Percentiles rank a stretch among this genome's conserved stretches.
Evolutionary conservation across 2,329 filamentous ascomycete species (phyloP).

Genomic region (Aspergillus hiratsukae): DNA sequence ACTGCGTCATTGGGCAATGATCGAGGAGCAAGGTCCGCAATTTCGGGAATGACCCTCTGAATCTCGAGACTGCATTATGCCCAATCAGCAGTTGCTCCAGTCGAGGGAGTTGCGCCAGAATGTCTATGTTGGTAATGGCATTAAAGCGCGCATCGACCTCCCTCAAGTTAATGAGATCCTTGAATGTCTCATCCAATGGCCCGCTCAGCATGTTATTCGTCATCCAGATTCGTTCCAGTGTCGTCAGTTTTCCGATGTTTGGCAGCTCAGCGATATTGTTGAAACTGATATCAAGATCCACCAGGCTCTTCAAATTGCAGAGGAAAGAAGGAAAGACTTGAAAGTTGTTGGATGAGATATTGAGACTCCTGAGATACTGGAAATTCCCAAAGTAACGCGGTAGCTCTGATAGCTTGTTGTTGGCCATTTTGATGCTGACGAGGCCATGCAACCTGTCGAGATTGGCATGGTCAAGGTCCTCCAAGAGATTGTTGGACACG

Average conservation of each 20-base stretch:
- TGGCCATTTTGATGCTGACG: slow-evolving; percentile 86
- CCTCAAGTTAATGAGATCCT: slow-evolving; percentile 68
- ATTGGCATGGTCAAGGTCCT: slow-evolving; percentile 80
- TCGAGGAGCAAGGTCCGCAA: slow-evolving; percentile 84
- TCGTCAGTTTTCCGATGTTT: slow-evolving; percentile 71
- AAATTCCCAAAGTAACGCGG: slow-evolving; percentile 81
- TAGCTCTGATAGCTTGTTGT: slow-evolving; percentile 77
- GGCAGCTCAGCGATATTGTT: slow-evolving; percentile 80
- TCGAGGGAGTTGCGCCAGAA: slow-evolving; percentile 76
- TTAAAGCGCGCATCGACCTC: slow-evolving; percentile 97
- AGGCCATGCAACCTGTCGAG: slow-evolving; percentile 70
- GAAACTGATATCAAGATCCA: slow-evolving; percentile 95
- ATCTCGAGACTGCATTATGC: slow-evolving; percentile 88
- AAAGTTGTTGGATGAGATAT: slow-evolving; percentile 90
- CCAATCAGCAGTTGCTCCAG: slow-evolving; percentile 85
- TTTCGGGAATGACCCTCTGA: slow-evolving; percentile 80
- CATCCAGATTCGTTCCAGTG: slow-evolving; percentile 83
- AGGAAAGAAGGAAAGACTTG: slow-evolving; percentile 80
- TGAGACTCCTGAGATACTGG: slow-evolving; percentile 72
- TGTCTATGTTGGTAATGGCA: slow-evolving; percentile 78
- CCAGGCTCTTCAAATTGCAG: slow-evolving; percentile 73
- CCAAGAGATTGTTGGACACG: slow-evolving; percentile 88
- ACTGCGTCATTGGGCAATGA: slow-evolving; percentile 91
- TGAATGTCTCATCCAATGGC: slow-evolving; percentile 68
- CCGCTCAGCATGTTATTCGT: slow-evolving; percentile 88